Evolutionary conservation across 805 yeast genomes (phyloP).

Genomic region (Wickerhamiella spandovensis): DNA sequence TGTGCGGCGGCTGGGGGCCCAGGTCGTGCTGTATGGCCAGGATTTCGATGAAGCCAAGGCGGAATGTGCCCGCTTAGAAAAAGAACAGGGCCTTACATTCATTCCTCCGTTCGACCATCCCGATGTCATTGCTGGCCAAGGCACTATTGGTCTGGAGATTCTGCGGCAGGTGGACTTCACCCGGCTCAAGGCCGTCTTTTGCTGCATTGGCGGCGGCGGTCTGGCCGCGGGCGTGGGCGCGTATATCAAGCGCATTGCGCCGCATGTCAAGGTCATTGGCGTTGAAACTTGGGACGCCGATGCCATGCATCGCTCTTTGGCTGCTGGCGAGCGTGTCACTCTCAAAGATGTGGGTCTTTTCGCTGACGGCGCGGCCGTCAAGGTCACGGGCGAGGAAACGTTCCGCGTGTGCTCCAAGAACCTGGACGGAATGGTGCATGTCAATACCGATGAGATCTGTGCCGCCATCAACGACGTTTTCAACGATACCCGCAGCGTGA

Average conservation of each 20-base stretch:
- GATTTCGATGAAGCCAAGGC: constrained; percentile 91
- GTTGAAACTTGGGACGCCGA: constrained; percentile 95
- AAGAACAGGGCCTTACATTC: constrained; percentile 62
- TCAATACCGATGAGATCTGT: constrained; percentile 83
- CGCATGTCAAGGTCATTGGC: constrained; percentile 91
- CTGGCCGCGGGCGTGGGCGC: constrained; percentile 81
- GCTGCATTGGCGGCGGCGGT: constrained; percentile 97
- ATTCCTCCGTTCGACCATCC: constrained; percentile 99
- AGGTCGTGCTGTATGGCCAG: constrained; percentile 84
- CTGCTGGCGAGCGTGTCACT: constrained; percentile 38
- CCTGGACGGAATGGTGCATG: constrained; percentile 82
- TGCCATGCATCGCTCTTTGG: constrained; percentile 66
- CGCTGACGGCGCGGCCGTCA: constrained; percentile 98
- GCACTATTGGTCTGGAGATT: constrained; percentile 89
- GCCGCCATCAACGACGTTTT: constrained; percentile 96
- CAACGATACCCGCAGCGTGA: constrained; percentile 85
- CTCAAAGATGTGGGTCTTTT: constrained; percentile 79
- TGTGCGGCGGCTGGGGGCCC: constrained; percentile 84
- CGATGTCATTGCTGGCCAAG: constrained; percentile 96
- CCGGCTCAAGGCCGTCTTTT: constrained; percentile 72
- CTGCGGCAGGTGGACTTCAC: constrained; percentile 72
- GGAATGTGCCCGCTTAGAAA: constrained; percentile 65
- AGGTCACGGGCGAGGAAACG: constrained; percentile 77
- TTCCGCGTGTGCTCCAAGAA: constrained; percentile 63
- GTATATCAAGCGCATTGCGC: constrained; percentile 87